A percentile compares a stretch with the other conserved stretches of the same genome.
These are phyloP conservation scores for Boehmeria nivea DNA, from an alignment of 306 rosid genomes.

Conservation along the genomic window DNA sequence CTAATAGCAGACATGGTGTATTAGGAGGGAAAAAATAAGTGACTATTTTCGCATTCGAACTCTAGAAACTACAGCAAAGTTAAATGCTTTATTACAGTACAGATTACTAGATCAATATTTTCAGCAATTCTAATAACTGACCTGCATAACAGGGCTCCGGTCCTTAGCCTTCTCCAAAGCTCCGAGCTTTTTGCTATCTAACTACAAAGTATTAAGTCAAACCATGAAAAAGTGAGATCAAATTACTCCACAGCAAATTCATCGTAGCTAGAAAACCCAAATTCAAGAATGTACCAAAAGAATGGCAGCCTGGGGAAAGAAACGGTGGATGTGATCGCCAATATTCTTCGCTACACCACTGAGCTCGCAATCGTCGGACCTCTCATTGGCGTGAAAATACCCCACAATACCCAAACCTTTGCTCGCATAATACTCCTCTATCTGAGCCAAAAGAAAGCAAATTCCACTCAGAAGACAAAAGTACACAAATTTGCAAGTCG, in stretches of 20 bases:
- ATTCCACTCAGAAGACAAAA: not conserved
- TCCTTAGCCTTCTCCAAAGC: slow-evolving; percentile 66
- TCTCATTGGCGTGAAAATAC: slow-evolving; percentile 92
- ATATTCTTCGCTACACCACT: slow-evolving; percentile 72
- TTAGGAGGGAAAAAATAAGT: not conserved
- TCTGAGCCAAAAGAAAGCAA: slow-evolving; percentile 37
- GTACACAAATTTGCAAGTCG: too few relatives aligned
- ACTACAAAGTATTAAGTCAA: slow-evolving; percentile 31
- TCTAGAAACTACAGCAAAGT: not conserved
- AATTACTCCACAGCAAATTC: not conserved
- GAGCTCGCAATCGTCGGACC: slow-evolving; percentile 77
- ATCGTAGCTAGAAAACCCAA: not conserved
- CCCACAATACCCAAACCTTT: slow-evolving; percentile 77
- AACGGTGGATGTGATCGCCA: slow-evolving; percentile 81
- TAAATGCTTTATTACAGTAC: not conserved
- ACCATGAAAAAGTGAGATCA: not conserved
- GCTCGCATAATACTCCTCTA: slow-evolving; percentile 70
- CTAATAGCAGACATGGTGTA: not conserved
- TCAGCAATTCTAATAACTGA: slow-evolving; percentile 22
- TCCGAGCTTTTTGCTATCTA: slow-evolving; percentile 81
- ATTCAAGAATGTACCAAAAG: slow-evolving; percentile 55
- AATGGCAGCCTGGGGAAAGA: slow-evolving; percentile 78
- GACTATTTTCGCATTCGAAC: not conserved
- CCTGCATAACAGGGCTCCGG: slow-evolving; percentile 69
- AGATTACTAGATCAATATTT: too few relatives aligned